Conservation (phyloP, 2,329 filamentous ascomycete genomes). For the Chaetomium sp. region DNA sequence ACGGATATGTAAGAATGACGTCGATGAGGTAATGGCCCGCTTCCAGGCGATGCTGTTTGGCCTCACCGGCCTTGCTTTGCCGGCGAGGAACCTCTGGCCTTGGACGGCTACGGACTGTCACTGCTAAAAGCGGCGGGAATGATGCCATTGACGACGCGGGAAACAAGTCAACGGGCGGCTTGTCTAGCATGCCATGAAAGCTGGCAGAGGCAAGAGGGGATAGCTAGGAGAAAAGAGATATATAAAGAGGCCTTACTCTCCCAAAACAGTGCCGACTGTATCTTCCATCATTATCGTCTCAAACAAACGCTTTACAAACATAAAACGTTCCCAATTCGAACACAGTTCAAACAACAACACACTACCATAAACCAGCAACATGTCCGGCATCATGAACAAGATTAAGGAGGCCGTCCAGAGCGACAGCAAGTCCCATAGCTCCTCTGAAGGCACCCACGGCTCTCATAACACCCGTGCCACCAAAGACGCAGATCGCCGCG, state of each 20-base stretch:
- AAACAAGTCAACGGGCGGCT: not conserved
- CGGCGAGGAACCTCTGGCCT: not conserved
- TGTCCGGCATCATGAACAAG: conserved; percentile 62
- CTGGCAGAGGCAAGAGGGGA: not conserved
- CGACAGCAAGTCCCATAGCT: conserved; percentile 43
- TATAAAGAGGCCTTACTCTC: conserved; percentile 27
- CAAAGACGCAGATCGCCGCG: conserved; percentile 53
- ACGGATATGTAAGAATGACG: conserved; percentile 24
- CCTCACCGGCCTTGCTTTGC: not conserved
- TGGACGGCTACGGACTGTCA: not conserved
- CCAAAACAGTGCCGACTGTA: not conserved
- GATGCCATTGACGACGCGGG: conserved; percentile 26
- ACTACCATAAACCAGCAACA: conserved; percentile 43
- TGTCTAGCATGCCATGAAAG: not conserved
- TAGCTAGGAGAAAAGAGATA: not conserved
- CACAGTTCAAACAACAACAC: conserved; percentile 15
- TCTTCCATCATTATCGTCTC: conserved; percentile 21
- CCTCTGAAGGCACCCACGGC: conserved; percentile 40
- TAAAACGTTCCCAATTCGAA: conserved; percentile 5
- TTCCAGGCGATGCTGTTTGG: not conserved
- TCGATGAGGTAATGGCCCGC: conserved; percentile 29
- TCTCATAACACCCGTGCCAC: conserved; percentile 45
- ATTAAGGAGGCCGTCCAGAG: conserved; percentile 58
- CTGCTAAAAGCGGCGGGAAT: conserved; percentile 25
- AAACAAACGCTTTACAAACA: conserved; percentile 17